These are phyloP conservation scores for Penicillium argentinense DNA, from an alignment of 495 filamentous ascomycete genomes.

Conservation along the genomic window DNA sequence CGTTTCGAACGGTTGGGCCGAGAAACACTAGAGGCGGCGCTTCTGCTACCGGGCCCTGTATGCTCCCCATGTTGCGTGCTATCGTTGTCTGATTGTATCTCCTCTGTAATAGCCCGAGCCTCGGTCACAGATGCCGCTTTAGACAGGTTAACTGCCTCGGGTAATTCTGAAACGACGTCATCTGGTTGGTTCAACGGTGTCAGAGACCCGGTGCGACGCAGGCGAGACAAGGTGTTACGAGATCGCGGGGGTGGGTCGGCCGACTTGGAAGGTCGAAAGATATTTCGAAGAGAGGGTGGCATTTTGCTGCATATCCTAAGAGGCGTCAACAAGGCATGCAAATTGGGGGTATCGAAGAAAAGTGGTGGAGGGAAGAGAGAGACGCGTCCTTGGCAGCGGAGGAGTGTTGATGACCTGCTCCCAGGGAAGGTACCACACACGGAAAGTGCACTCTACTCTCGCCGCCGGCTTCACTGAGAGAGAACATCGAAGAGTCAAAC, in stretches of 20 bases:
- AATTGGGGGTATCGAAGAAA: too few species aligned
- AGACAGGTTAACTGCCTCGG: too few species aligned
- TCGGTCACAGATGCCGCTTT: too few species aligned
- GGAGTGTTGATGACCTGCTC: too few species aligned
- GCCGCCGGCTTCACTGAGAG: not conserved
- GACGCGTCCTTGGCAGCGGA: too few species aligned
- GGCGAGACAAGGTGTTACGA: conserved; percentile 9
- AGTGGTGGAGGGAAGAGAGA: not conserved
- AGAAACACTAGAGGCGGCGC: not conserved
- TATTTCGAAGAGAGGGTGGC: conserved; percentile 12
- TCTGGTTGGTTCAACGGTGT: conserved; percentile 1
- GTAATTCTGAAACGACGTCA: too few species aligned
- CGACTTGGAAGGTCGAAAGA: conserved; percentile 13
- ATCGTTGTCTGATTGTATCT: not conserved
- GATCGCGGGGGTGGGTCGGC: not conserved
- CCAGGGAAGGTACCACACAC: too few species aligned
- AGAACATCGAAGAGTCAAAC: not conserved
- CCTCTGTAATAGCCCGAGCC: too few species aligned
- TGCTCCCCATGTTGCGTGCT: not conserved
- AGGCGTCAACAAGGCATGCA: too few species aligned
- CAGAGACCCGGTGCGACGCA: conserved; percentile 8
- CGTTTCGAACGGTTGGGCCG: conserved; percentile 8
- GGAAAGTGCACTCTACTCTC: not conserved
- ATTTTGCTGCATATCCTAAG: conserved; percentile 6
- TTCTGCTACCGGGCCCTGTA: not conserved